A percentile compares a stretch with the other conserved stretches of the same genome.
phyloP scores from a whole-genome alignment of 768 basidiomycete species.

The Cystobasidium ongulense region DNA sequence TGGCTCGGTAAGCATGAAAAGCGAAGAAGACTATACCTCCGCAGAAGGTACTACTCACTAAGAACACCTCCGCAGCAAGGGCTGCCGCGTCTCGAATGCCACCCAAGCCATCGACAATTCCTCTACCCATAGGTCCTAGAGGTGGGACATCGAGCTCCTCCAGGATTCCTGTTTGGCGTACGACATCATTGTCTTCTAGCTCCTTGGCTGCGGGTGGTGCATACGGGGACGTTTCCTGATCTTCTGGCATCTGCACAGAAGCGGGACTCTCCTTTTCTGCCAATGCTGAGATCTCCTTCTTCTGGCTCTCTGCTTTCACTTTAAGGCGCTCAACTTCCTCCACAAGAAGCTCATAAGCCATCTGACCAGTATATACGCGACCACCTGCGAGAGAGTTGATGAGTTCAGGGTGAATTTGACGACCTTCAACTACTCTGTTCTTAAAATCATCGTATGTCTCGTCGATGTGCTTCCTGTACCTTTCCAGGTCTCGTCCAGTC shows the following conservation, averaged over 20 bases:
- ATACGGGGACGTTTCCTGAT: conserved; percentile 1
- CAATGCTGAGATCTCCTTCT: conserved; percentile 9
- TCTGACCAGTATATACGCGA: conserved; percentile 35
- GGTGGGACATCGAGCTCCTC: not conserved
- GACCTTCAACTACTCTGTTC: conserved; percentile 36
- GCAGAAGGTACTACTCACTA: not conserved
- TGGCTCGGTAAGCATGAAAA: not conserved
- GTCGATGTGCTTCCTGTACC: conserved; percentile 36
- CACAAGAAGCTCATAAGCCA: conserved; percentile 37
- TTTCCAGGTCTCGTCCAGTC: conserved; percentile 28
- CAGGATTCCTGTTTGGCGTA: not conserved
- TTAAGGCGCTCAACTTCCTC: conserved; percentile 9
- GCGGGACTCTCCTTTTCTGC: conserved; percentile 25
- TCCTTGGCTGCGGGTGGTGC: conserved; percentile 5
- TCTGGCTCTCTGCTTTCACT: not conserved
- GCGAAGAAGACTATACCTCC: not conserved
- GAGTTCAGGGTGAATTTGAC: conserved; percentile 36
- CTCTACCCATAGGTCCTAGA: conserved; percentile 36
- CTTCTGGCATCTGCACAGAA: not conserved
- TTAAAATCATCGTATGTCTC: conserved; percentile 41
- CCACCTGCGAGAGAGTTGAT: conserved; percentile 42
- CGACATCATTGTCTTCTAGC: not conserved
- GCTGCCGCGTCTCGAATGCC: conserved; percentile 38
- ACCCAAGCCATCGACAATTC: conserved; percentile 39
- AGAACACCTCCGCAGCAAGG: conserved; percentile 38